Base-by-base conservation (phyloP, 1,284 basidiomycete species). In the Omphalotus olearius region DNA sequence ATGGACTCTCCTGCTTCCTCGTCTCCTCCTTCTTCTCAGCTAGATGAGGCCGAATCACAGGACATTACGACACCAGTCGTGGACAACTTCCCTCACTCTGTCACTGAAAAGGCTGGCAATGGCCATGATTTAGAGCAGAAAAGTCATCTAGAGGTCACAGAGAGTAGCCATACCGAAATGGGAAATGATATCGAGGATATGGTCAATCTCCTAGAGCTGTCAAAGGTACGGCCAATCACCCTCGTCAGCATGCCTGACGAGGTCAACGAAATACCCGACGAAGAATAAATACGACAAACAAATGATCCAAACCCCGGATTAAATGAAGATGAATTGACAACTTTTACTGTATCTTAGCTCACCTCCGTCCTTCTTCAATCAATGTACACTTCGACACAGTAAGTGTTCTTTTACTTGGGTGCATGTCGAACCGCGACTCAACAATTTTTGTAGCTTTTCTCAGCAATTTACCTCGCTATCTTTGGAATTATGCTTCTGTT, bases 141-240 rank as follows among this genome's bases (percentile, higher is more conserved):
- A 40, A 48, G 36, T 35, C 30, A 28, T 23, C 16, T 16, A 25
- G 25, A 40, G 13, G 11, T 47, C 33, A 9, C 2, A 9, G 30
- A 33, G 13, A 33, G 7, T 33, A 23, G 23, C 23, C 39, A 37
- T 11, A 57, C 45, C 4, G 62, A 59, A 40, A 53, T 64, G 14
- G 71, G 64, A 13, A 60, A 66, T 46, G 76, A 84, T 26, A 70
- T 84, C 26, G 85, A 80, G 62, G 78, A 80, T 51, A 79, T 87
- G 49, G 79, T 88, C 56, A 80, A 75, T 57, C 70, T 86, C 58
- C 76, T 87, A 10, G 81, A 88, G 65, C 64, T 70, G 0, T 61
- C 69, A 35, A 74, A 74, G 59, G 65, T 70, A 18, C 69, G 69
- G 42, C 69, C 71, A n/a, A 64, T 67, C 53, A 75, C 70, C 61